These are phyloP conservation scores for Lachancea thermotolerans DNA, from an alignment of 805 yeast genomes.

Conservation along the genomic window DNA sequence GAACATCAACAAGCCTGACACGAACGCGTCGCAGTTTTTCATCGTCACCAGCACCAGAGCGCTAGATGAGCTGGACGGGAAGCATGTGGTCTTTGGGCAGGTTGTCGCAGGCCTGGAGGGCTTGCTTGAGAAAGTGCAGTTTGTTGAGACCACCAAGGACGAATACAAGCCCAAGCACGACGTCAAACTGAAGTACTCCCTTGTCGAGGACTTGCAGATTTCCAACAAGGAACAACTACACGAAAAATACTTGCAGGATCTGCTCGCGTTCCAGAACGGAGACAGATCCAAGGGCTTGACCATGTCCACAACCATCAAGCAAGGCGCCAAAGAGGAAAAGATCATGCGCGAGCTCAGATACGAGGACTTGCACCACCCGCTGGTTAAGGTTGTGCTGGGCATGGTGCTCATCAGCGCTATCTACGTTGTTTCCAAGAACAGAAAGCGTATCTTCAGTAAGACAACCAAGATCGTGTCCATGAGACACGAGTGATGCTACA, in stretches of 20 bases:
- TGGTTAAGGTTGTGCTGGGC: conserved; percentile 15
- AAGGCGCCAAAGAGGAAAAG: conserved; percentile 11
- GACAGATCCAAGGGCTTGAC: conserved; percentile 23
- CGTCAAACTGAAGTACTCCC: conserved; percentile 35
- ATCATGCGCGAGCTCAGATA: conserved; percentile 15
- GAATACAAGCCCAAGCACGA: conserved; percentile 39
- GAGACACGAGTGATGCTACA: conserved; percentile 18
- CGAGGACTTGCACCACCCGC: conserved; percentile 19
- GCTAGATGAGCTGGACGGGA: conserved; percentile 45
- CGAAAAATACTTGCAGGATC: conserved; percentile 17
- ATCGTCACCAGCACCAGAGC: conserved; percentile 45
- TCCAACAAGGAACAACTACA: conserved; percentile 17
- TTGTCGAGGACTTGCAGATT: conserved; percentile 26
- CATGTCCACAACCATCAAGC: conserved; percentile 8
- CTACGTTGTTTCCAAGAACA: conserved; percentile 14
- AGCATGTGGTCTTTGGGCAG: conserved; percentile 76
- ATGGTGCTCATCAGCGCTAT: conserved; percentile 9
- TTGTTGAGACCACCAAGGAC: conserved; percentile 40
- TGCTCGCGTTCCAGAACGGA: conserved; percentile 26
- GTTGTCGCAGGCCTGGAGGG: conserved; percentile 56
- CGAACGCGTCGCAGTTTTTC: conserved; percentile 67
- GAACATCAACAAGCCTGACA: conserved; percentile 52
- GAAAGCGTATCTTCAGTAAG: conserved; percentile 12
- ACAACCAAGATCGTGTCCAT: conserved; percentile 21
- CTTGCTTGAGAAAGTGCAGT: conserved; percentile 54